Evolutionary conservation across 306 rosid genomes (phyloP).

Genomic region (Urtica urens): DNA sequence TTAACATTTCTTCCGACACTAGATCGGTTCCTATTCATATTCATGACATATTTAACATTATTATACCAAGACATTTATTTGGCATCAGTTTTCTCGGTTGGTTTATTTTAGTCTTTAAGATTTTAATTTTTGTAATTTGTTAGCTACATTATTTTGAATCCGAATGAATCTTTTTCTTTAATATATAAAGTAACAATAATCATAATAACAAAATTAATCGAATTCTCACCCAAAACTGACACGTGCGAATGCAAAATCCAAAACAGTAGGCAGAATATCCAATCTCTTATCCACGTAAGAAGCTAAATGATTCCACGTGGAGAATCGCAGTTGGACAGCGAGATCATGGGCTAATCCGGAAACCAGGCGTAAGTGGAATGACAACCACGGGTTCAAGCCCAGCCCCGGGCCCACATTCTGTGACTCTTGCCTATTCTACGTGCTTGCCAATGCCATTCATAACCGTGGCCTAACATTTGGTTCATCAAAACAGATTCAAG

Average conservation of each 20-base stretch:
- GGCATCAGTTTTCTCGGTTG: no score
- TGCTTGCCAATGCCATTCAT: constrained; percentile 4
- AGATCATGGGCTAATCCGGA: constrained; percentile 55
- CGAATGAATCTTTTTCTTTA: no score
- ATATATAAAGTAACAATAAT: no score
- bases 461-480: neutral
- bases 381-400: constrained; percentile 35
- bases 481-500: neutral
- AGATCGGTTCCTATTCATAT: no score
- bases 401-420: constrained; percentile 17
- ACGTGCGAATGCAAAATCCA: constrained; percentile 12
- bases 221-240: constrained; percentile 2
- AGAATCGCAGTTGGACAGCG: constrained; percentile 37
- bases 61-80: no score
- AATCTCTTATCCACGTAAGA: constrained; percentile 46
- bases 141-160: no score
- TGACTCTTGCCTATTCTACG: constrained; percentile 14
- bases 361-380: constrained; percentile 16
- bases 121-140: no score
- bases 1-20: no score
- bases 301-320: constrained; percentile 33
- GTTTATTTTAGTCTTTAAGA: no score
- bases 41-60: no score
- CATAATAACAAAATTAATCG: no score
- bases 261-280: constrained; percentile 13